Evolutionary conservation across 306 rosid species (phyloP).

Genomic region (Astragalus glycyphyllos): DNA sequence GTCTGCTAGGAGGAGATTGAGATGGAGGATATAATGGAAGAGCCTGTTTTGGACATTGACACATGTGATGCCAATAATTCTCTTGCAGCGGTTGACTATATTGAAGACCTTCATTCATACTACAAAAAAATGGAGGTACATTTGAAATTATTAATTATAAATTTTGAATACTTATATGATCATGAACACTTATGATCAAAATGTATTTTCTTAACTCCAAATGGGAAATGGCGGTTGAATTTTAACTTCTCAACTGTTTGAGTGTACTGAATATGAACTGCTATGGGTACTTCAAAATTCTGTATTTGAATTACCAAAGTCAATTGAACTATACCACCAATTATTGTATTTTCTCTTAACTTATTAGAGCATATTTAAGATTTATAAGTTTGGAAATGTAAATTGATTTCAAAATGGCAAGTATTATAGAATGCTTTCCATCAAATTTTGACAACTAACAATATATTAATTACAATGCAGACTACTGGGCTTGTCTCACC

Average conservation of each 20-base stretch:
- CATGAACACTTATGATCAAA: too few relatives aligned
- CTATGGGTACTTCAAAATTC: too few relatives aligned
- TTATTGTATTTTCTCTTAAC: too few relatives aligned
- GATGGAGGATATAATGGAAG: conserved; percentile 87
- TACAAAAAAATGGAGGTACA: conserved; percentile 83
- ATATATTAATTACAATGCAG: conserved; percentile 53
- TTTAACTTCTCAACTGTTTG: not conserved
- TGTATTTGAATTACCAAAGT: too few relatives aligned
- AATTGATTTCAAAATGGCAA: too few relatives aligned
- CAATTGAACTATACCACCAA: too few relatives aligned
- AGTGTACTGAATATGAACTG: too few relatives aligned
- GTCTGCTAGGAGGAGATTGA: conserved; percentile 76
- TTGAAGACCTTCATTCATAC: conserved; percentile 72
- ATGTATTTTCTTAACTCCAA: not conserved
- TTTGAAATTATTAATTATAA: not conserved
- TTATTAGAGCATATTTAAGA: too few relatives aligned
- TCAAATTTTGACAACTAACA: conserved; percentile 37
- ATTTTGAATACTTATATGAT: not conserved
- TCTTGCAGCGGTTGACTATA: conserved; percentile 84
- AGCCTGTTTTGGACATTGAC: conserved; percentile 76
- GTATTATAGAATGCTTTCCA: conserved; percentile 8
- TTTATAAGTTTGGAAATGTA: too few relatives aligned
- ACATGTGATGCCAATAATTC: conserved; percentile 63
- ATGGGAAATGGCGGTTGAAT: not conserved
- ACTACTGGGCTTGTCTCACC: conserved; percentile 65